Base-by-base conservation (phyloP, 495 filamentous ascomycete genomes). In the Stereocaulon alpinum region DNA sequence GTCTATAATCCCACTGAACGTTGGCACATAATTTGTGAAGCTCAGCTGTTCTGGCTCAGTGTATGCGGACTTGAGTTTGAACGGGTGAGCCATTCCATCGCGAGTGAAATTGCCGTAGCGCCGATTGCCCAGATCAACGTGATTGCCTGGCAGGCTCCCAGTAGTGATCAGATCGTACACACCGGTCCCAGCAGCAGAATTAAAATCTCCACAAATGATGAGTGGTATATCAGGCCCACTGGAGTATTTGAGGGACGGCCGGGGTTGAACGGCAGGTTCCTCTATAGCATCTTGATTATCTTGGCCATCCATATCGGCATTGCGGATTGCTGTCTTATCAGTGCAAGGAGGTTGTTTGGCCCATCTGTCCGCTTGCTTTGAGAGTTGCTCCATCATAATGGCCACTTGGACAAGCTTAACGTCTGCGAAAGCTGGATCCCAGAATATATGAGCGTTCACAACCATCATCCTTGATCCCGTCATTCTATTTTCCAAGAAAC, bases 11-110 rank as follows among this genome's bases (percentile, higher is more conserved):
- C 86, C 91, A 24, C 80, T 83, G 77, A 96, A 98, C 37, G 81
- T 81, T 5, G 93, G 91, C 14, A 90, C 94, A 72, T 96, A 97
- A 72, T 98, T 97, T 41, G 93, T 97, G 70, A 96, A 97, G 51
- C 81, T 81, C 61, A 97, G 70, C 66, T 95, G 89, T n/a, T 87
- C 84, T 14, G 85, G 80, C 0, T 80, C 79, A 37, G 74, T 77
- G 68, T 98, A 98, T 15, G 89, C 82, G 2, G 92, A 96, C 69
- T 90, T 89, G 64, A 98, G 73, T 70, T 83, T 88, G 78, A 98
- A 97, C 2, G 93, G 91, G 70, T 98, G 93, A 47, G 84, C 81
- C 73, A 97, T 95, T 51, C 93, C 93, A 58, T 95, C 82, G 43
- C 82, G 78, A 15, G 91, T 96, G 73, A 96, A 90, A 69, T 88